Base-by-base conservation (phyloP, 148 eudicot genomes). In the Agrostemma githago region DNA sequence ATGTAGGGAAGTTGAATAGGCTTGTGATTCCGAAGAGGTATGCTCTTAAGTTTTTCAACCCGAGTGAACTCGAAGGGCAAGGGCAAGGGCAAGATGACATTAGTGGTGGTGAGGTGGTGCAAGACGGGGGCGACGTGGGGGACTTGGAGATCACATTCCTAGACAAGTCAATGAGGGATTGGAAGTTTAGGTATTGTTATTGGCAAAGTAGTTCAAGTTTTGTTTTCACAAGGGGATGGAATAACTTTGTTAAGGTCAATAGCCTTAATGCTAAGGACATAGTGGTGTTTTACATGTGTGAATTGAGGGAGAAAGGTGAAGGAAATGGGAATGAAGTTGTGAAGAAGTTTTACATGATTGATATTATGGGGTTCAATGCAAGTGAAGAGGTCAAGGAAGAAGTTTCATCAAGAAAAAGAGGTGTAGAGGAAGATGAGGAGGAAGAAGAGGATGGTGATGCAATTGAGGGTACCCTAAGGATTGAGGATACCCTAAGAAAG, bases 161-260 rank as follows among this genome's bases (percentile, higher is more conserved):
- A 19, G 87, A 87, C 34, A 65, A 51, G 5, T 12, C n/a, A 1
- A 84, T 77, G 87, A 83, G 14, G 70, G 10, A 40, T 57, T 82
- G 90, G 88, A 79, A 75, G 8, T 87, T 87, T 16, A 57, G 88
- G 60, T 87, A 84, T 58, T 84, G 83, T 43, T 87, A 84, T 34
- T 87, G 88, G 90, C 78, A 77, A 48, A 84, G 89, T 63, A 84
- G 89, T 61, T 85, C 85, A 40, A 86, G 89, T 42, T 86, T 10
- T 38, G 87, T 84, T 38, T 85, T 87, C 39, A 87, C 88, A 0
- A 81, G 82, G 71, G 90, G 90, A 11, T 87, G 90, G 90, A 87
- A 79, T 77, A 68, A 73, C 72, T 87, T 87, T 72, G 86, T 85
- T 10, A 87, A 64, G 79, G 90, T 71, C 2, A 87, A 85, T 71